These are phyloP conservation scores for Amaranthus palmeri DNA, from an alignment of 148 eudicot genomes.

Conservation along the genomic window DNA sequence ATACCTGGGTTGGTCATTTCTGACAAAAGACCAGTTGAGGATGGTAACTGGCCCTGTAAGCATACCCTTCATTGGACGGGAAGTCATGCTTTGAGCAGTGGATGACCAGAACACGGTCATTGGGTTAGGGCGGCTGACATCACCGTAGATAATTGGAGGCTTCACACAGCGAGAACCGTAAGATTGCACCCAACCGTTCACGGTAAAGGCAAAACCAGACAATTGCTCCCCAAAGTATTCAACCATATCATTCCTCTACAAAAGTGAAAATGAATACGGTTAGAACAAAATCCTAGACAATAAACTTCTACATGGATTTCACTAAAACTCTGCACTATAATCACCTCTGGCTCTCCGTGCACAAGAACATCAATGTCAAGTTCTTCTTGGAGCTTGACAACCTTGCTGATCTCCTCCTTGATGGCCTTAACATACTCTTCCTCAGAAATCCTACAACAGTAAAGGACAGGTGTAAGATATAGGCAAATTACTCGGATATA, in stretches of 20 bases:
- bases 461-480: not conserved
- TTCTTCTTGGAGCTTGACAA: slow-evolving; percentile 88
- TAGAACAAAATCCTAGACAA: not conserved
- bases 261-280: slow-evolving; percentile 14
- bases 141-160: slow-evolving; percentile 97
- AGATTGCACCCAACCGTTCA: slow-evolving; percentile 92
- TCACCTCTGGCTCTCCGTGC: slow-evolving; percentile 94
- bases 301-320: not conserved
- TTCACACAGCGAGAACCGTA: slow-evolving; percentile 96
- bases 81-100: slow-evolving; percentile 83
- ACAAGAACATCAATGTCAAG: slow-evolving; percentile 90
- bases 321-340: not conserved
- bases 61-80: slow-evolving; percentile 99
- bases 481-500: not conserved
- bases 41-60: slow-evolving; percentile 93
- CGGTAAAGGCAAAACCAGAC: slow-evolving; percentile 91
- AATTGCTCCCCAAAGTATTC: slow-evolving; percentile 96
- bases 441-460: slow-evolving; percentile 54
- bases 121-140: slow-evolving; percentile 93
- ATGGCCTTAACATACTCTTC: slow-evolving; percentile 66
- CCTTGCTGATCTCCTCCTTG: slow-evolving; percentile 76
- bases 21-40: slow-evolving; percentile 92
- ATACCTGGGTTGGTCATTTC: slow-evolving; percentile 96
- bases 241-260: slow-evolving; percentile 91
- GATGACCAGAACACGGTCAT: slow-evolving; percentile 98